These are phyloP conservation scores for Leucaena leucocephala DNA, from an alignment of 306 rosid genomes.

Conservation along the genomic window DNA sequence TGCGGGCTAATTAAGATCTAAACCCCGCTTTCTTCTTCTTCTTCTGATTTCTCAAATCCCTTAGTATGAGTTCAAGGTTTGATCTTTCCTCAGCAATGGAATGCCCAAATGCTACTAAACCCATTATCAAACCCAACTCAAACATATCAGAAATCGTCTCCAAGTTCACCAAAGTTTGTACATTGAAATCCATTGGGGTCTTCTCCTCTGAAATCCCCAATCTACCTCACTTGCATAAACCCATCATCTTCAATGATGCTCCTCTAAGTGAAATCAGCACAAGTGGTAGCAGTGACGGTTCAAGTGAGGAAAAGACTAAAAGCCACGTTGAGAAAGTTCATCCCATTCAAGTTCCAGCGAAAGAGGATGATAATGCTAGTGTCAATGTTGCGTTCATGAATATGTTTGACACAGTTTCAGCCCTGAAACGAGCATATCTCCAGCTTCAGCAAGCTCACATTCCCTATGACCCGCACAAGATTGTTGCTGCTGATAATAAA, in stretches of 20 bases:
- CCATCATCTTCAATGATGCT: conserved; percentile 36
- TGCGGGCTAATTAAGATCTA: conserved; percentile 10
- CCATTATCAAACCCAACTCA: conserved; percentile 58
- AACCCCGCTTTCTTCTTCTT: neutral
- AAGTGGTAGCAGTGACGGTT: neutral
- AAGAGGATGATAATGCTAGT: conserved; percentile 21
- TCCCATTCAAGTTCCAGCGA: conserved; percentile 40
- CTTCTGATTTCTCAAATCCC: conserved; percentile 25
- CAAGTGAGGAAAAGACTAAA: conserved; percentile 40
- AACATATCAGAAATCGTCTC: conserved; percentile 71
- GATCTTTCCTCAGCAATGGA: conserved; percentile 53
- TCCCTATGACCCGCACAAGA: conserved; percentile 72
- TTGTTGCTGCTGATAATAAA: conserved; percentile 67
- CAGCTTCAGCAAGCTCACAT: conserved; percentile 84
- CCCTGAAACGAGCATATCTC: conserved; percentile 74
- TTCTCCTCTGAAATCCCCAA: conserved; percentile 55
- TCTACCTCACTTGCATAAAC: conserved; percentile 44
- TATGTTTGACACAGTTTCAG: conserved; percentile 62
- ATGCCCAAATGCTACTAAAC: conserved; percentile 46
- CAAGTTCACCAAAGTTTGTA: conserved; percentile 73
- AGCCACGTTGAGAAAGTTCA: conserved; percentile 48
- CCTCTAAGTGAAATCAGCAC: conserved; percentile 40
- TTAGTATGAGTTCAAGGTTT: conserved; percentile 33
- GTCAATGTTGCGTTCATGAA: conserved; percentile 45
- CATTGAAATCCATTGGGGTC: conserved; percentile 78